Base-by-base conservation (phyloP, 257 asterid genomes). In the Striga asiatica region DNA sequence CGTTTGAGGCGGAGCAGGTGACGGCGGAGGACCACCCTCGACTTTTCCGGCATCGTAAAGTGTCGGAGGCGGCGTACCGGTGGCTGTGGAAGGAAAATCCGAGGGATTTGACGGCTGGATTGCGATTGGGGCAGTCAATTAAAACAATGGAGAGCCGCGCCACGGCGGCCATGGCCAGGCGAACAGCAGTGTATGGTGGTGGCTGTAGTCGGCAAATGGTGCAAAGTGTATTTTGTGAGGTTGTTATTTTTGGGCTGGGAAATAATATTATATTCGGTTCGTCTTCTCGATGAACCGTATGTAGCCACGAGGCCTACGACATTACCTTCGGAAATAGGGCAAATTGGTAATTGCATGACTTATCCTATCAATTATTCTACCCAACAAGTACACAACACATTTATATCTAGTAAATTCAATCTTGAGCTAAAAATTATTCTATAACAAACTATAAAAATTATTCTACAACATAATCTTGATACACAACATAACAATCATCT, bases 1-100 rank as follows among this genome's bases (percentile, higher is more conserved):
- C 80, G 8, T 78, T 68, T 65, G 75, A 76, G 61, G 83, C 79
- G 50, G 71, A 76, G 68, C 87, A 80, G 54, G 66, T 54, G 65
- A 71, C 4, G 45, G 71, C 18, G 56, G 60, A 45, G 22, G 48
- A 48, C 11, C 10, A 41, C 1, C 46, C 20, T 19, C 71, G 67
- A 55, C 61, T 28, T 34, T 45, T 61, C 0, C 69, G 71, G 41
- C 62, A 69, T 17, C 50, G 75, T n/a, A n/a, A n/a, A 8, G 50
- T 13, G 9, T 41, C 18, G 28, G 74, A 16, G 50, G 29, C 23
- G 66, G 70, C 38, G 23, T 69, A 61, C 49, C 10, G 31, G 70
- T 11, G 46, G 11, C 58, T 60, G 16, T 18, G 65, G 69, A 61
- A 66, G 62, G 57, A 51, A 49, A 70, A 24, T 13, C 35, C 56